A percentile compares a stretch with the other conserved stretches of the same genome.
These are phyloP conservation scores for Phoenix dactylifera DNA, from an alignment of 176 grass and related monocot genomes.

Conservation along the genomic window DNA sequence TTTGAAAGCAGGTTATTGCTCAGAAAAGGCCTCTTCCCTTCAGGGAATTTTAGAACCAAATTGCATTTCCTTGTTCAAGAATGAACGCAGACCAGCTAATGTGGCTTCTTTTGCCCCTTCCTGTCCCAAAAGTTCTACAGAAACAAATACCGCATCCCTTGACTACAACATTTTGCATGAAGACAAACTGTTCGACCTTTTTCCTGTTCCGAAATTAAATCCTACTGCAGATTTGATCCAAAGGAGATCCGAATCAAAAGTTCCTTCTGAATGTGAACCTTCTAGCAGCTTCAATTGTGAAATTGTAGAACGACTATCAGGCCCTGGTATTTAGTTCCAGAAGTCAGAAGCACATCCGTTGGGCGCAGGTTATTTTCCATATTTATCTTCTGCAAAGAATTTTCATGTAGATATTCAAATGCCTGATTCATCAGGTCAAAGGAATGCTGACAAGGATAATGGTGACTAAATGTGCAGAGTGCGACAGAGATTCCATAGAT, in stretches of 20 bases:
- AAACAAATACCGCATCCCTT: neutral
- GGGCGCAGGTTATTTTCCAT: conserved; percentile 18
- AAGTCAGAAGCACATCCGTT: conserved; percentile 31
- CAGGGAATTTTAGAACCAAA: too few species aligned
- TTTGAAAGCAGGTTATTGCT: too few species aligned
- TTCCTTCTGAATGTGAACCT: neutral
- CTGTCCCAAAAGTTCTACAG: too few species aligned
- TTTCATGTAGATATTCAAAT: conserved; percentile 24
- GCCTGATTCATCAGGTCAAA: conserved; percentile 21
- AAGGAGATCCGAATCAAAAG: neutral
- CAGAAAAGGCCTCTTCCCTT: too few species aligned
- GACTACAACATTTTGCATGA: neutral
- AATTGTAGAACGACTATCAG: conserved; percentile 1
- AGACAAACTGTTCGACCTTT: neutral
- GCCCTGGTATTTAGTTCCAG: conserved; percentile 15
- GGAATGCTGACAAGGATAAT: conserved; percentile 27
- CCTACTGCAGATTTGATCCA: neutral
- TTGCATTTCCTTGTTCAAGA: too few species aligned
- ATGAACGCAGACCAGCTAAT: too few species aligned
- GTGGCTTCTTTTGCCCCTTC: too few species aligned
- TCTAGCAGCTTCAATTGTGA: conserved; percentile 10
- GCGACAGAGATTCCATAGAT: too few species aligned
- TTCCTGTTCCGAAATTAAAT: conserved; percentile 5
- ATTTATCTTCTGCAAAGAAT: conserved; percentile 7
- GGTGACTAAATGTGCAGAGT: conserved; percentile 7